phyloP scores from a whole-genome alignment of 2,329 filamentous ascomycete species.

The Penicillium capsulatum region DNA sequence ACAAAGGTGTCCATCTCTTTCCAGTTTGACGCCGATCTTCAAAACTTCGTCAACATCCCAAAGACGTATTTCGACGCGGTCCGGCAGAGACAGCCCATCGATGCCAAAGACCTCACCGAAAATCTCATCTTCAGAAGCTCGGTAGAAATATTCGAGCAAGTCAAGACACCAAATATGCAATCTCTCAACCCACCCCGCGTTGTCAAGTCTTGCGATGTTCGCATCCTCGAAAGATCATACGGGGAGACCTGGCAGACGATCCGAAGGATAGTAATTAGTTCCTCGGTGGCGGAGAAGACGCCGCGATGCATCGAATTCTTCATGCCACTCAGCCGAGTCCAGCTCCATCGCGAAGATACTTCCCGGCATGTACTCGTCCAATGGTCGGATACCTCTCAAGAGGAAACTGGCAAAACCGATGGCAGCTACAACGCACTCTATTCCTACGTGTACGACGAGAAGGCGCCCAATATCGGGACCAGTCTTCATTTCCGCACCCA shows the following conservation, averaged over 20 bases:
- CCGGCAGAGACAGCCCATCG: conserved; percentile 28
- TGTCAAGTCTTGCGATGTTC: conserved; percentile 28
- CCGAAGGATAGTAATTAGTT: conserved; percentile 30
- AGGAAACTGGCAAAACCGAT: conserved; percentile 25
- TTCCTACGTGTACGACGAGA: conserved; percentile 30
- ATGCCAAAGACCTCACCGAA: conserved; percentile 28
- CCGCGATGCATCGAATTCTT: conserved; percentile 29
- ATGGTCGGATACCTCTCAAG: conserved; percentile 33
- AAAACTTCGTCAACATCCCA: conserved; percentile 30
- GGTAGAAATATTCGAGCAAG: conserved; percentile 28
- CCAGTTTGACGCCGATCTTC: conserved; percentile 25
- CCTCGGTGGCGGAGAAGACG: conserved; percentile 24
- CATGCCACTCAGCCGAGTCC: conserved; percentile 29
- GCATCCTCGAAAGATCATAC: conserved; percentile 29
- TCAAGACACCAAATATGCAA: conserved; percentile 30
- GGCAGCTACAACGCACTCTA: conserved; percentile 29
- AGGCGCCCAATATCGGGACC: conserved; percentile 28
- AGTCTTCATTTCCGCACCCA: conserved; percentile 23
- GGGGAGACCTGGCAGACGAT: conserved; percentile 29
- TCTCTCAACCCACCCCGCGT: conserved; percentile 24
- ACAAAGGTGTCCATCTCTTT: conserved; percentile 28
- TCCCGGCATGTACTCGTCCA: conserved; percentile 24
- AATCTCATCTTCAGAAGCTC: conserved; percentile 28
- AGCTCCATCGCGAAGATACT: conserved; percentile 22
- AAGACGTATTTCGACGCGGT: conserved; percentile 32